Conservation (phyloP, 371 early-diverging fungal genomes). For the Thermomucor indicae-seudaticae region DNA sequence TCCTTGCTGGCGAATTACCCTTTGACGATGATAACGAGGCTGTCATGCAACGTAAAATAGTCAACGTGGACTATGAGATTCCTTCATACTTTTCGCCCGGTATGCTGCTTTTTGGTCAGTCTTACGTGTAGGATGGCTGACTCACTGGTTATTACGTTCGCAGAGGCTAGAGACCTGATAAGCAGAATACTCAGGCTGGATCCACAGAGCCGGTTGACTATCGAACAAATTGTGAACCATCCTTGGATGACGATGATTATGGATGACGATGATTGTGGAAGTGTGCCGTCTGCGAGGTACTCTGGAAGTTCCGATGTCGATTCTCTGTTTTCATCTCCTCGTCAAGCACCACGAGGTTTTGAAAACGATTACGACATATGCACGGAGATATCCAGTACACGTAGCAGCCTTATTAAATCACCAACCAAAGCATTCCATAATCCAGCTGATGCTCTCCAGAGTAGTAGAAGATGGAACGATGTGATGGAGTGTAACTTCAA, state of each 20-base stretch:
- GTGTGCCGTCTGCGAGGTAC: slow-evolving; percentile 22
- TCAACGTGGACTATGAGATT: slow-evolving; percentile 68
- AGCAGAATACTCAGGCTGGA: slow-evolving; percentile 60
- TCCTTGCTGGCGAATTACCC: slow-evolving; percentile 78
- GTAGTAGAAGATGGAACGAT: slow-evolving; percentile 9
- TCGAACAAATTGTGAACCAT: slow-evolving; percentile 66
- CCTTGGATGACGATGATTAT: slow-evolving; percentile 54
- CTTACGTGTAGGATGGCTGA: neutral
- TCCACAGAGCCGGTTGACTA: slow-evolving; percentile 59
- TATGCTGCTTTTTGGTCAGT: slow-evolving; percentile 8
- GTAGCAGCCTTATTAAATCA: neutral
- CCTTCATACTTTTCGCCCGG: slow-evolving; percentile 62
- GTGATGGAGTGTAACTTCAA: neutral
- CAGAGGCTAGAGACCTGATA: slow-evolving; percentile 49
- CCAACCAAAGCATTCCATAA: neutral
- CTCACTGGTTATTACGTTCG: neutral
- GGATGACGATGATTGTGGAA: slow-evolving; percentile 23
- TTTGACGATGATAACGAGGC: slow-evolving; percentile 82
- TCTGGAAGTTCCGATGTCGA: slow-evolving; percentile 27
- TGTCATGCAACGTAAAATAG: slow-evolving; percentile 67
- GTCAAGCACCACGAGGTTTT: neutral
- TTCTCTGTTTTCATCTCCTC: slow-evolving; percentile 18
- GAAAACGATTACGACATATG: slow-evolving; percentile 18
- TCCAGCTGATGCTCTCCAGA: slow-evolving; percentile 23
- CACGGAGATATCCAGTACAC: slow-evolving; percentile 13